These are phyloP conservation scores for Penicillium flavigenum DNA, from an alignment of 495 filamentous ascomycete genomes.

Conservation along the genomic window DNA sequence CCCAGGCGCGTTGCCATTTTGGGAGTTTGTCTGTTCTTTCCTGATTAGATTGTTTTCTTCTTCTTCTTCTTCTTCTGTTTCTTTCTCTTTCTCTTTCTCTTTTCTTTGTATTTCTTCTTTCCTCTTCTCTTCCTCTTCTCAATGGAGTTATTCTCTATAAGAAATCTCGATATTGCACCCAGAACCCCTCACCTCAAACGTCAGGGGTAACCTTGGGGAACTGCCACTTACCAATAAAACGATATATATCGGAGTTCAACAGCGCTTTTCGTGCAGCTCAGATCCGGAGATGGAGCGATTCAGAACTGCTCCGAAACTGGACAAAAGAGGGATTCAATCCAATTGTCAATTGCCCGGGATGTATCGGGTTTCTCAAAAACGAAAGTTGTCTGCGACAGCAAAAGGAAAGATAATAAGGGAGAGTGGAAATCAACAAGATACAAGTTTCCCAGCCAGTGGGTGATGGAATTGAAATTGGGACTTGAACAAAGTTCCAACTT, in stretches of 20 bases:
- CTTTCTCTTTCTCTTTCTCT: not conserved
- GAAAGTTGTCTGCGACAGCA: slow-evolving; percentile 9
- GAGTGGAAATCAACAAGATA: slow-evolving; percentile 18
- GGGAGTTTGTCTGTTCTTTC: slow-evolving; percentile 6
- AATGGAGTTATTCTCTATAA: not conserved
- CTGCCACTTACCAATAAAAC: slow-evolving; percentile 5
- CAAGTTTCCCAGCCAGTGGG: slow-evolving; percentile 31
- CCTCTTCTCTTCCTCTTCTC: too few relatives aligned
- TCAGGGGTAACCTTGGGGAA: not conserved
- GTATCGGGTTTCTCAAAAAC: slow-evolving; percentile 1
- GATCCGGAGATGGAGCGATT: slow-evolving; percentile 3
- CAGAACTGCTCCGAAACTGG: slow-evolving; percentile 1
- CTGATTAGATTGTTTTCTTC: slow-evolving; percentile 3
- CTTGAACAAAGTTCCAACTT: slow-evolving; percentile 12
- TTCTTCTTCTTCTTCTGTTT: not conserved
- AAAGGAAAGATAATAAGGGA: slow-evolving; percentile 13
- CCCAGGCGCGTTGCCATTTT: slow-evolving; percentile 26
- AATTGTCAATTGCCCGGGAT: slow-evolving; percentile 13
- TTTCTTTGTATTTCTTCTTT: not conserved
- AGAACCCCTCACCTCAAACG: not conserved
- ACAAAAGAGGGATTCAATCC: slow-evolving; percentile 1
- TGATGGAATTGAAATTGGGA: slow-evolving; percentile 27
- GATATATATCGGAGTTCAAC: slow-evolving; percentile 3
- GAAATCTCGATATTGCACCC: not conserved
- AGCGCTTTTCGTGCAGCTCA: not conserved